Conservation (phyloP, 805 yeast genomes). For the Cyberlindnera xishuangbannaensis region DNA sequence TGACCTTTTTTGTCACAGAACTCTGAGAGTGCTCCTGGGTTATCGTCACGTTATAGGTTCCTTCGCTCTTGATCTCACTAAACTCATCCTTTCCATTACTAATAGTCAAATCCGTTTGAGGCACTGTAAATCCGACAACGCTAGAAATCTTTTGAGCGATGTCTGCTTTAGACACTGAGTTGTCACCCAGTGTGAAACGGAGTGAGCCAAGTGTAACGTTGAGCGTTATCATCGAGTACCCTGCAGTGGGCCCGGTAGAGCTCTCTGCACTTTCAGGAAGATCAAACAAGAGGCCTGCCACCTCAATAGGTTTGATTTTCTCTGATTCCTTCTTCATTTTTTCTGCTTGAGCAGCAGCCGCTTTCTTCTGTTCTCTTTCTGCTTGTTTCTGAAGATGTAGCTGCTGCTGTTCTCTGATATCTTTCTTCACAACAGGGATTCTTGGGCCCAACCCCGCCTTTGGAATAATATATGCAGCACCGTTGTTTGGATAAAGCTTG, state of each 20-base stretch:
- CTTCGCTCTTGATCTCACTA: slow-evolving; percentile 13
- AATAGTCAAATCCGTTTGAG: slow-evolving; percentile 15
- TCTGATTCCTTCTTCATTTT: slow-evolving; percentile 4
- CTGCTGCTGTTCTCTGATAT: slow-evolving; percentile 10
- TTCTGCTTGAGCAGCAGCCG: background rate
- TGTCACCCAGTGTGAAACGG: slow-evolving; percentile 3
- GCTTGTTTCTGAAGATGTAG: slow-evolving; percentile 6
- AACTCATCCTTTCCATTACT: slow-evolving; percentile 2
- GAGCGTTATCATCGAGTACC: slow-evolving; percentile 21
- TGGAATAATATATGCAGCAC: slow-evolving; percentile 61
- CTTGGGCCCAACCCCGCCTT: slow-evolving; percentile 20
- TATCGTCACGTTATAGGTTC: slow-evolving; percentile 18
- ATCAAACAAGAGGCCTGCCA: slow-evolving; percentile 21
- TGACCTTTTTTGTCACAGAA: slow-evolving; percentile 13
- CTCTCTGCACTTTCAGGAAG: slow-evolving; percentile 8
- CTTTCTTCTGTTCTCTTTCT: background rate
- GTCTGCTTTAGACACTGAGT: slow-evolving; percentile 11
- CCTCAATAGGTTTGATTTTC: slow-evolving; percentile 12
- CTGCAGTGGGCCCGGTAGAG: slow-evolving; percentile 7
- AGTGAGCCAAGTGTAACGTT: slow-evolving; percentile 16
- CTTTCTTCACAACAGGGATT: slow-evolving; percentile 24
- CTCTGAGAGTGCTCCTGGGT: slow-evolving; percentile 10
- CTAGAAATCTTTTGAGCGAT: slow-evolving; percentile 11
- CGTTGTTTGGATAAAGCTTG: slow-evolving; percentile 60
- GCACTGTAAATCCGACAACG: slow-evolving; percentile 14